Conservation (phyloP, 805 yeast species). For the Starmerella stellata region DNA sequence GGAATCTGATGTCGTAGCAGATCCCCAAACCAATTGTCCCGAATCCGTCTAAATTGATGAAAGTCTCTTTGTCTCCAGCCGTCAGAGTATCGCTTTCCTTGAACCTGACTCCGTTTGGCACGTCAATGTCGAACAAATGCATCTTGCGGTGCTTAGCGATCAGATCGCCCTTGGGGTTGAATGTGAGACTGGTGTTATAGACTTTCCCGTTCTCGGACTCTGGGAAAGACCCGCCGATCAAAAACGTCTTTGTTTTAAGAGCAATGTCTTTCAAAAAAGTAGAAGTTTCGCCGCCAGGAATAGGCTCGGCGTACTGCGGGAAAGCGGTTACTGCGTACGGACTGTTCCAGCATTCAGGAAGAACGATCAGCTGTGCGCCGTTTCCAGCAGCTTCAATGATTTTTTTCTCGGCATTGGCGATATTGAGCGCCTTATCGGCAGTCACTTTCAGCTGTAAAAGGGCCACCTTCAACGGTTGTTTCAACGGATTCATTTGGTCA, state of each 20-base stretch:
- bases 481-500: slow-evolving; percentile 19
- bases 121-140: slow-evolving; percentile 81
- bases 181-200: slow-evolving; percentile 60
- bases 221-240: slow-evolving; percentile 88
- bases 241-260: slow-evolving; percentile 37
- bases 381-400: slow-evolving; percentile 49
- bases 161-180: slow-evolving; percentile 50
- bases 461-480: slow-evolving; percentile 56
- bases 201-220: slow-evolving; percentile 41
- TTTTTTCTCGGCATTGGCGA: slow-evolving; percentile 45
- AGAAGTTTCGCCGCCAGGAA: slow-evolving; percentile 54
- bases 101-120: slow-evolving; percentile 78
- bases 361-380: slow-evolving; percentile 54
- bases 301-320: slow-evolving; percentile 70
- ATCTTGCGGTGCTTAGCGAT: slow-evolving; percentile 81
- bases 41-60: slow-evolving; percentile 42
- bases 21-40: slow-evolving; percentile 48
- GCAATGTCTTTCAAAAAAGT: slow-evolving; percentile 48
- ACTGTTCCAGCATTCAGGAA: slow-evolving; percentile 93
- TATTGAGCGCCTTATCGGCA: slow-evolving; percentile 61
- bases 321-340: slow-evolving; percentile 83
- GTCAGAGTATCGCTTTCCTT: slow-evolving; percentile 59
- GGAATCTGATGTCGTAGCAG: slow-evolving; percentile 87
- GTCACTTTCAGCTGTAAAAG: slow-evolving; percentile 69
- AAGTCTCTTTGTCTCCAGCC: slow-evolving; percentile 70